These are phyloP conservation scores for Cladophialophora chaetospira DNA, from an alignment of 2,329 filamentous ascomycete genomes.

Conservation along the genomic window DNA sequence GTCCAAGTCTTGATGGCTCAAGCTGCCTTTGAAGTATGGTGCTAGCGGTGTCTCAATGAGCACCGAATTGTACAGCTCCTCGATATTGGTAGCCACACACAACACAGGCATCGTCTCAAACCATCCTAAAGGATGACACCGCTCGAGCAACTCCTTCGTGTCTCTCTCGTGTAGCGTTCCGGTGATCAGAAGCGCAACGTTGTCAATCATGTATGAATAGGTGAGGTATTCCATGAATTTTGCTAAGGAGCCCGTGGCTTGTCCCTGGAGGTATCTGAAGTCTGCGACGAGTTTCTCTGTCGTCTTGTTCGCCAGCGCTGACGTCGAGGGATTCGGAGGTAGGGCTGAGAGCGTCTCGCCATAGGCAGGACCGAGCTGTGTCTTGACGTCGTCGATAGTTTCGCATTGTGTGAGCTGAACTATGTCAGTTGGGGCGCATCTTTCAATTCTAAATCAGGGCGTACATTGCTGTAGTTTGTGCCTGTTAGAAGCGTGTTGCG, in stretches of 20 bases:
- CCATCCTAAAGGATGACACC: conserved; percentile 96
- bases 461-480: conserved; percentile 75
- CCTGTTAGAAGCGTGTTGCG: conserved; percentile 88
- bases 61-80: conserved; percentile 98
- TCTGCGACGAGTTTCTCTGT: conserved; percentile 98
- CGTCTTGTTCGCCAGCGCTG: conserved; percentile 88
- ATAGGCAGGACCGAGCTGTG: conserved; percentile 94
- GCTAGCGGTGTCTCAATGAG: conserved; percentile 95
- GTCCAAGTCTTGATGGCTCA: conserved; percentile 95
- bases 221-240: conserved; percentile 98
- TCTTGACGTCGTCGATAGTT: conserved; percentile 72
- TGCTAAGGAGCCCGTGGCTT: conserved; percentile 85
- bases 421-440: conserved; percentile 2
- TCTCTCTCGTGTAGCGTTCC: conserved; percentile 97
- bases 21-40: conserved; percentile 93
- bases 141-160: conserved; percentile 88
- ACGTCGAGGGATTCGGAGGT: conserved; percentile 95
- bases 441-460: background rate
- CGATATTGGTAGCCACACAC: conserved; percentile 96
- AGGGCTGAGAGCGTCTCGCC: conserved; percentile 94
- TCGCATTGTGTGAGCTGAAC: conserved; percentile 45
- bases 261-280: conserved; percentile 93
- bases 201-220: conserved; percentile 99
- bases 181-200: conserved; percentile 95
- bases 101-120: conserved; percentile 99